These are phyloP conservation scores for Amanita pseudoporphyria DNA, from an alignment of 768 basidiomycete species.

Conservation along the genomic window DNA sequence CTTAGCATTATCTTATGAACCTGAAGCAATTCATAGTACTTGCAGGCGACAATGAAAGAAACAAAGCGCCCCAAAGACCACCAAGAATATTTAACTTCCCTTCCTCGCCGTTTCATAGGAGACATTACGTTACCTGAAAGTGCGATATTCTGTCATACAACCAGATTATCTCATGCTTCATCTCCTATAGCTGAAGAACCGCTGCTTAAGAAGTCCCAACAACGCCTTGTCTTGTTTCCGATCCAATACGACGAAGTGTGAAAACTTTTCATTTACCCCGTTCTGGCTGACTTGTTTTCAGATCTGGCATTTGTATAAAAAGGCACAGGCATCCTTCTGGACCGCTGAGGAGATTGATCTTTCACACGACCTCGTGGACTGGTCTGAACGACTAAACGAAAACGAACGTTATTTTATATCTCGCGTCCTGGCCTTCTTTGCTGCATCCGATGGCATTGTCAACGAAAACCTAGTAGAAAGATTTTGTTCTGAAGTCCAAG, in stretches of 20 bases:
- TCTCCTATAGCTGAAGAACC: slow-evolving; percentile 79
- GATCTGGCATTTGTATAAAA: slow-evolving; percentile 99
- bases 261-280: background rate
- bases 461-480: slow-evolving; percentile 96
- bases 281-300: slow-evolving; percentile 18
- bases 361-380: slow-evolving; percentile 81
- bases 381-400: slow-evolving; percentile 76
- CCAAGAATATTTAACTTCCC: background rate
- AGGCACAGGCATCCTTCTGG: slow-evolving; percentile 93
- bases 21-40: background rate
- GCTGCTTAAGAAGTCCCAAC: slow-evolving; percentile 67
- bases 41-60: background rate
- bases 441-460: slow-evolving; percentile 94
- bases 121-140: slow-evolving; percentile 63
- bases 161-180: background rate
- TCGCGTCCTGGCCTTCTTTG: slow-evolving; percentile 94
- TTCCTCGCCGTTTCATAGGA: slow-evolving; percentile 43
- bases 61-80: background rate
- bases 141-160: slow-evolving; percentile 14
- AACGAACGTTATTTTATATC: slow-evolving; percentile 91
- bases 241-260: slow-evolving; percentile 88
- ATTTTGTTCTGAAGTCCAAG: slow-evolving; percentile 91
- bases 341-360: slow-evolving; percentile 93
- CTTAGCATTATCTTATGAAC: background rate
- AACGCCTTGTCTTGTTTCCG: slow-evolving; percentile 89